Evolutionary conservation across 108 stramenopile species (phyloP), one percentile per base, ranked within the genome.

Genomic region (Conticribra guillardii): DNA sequence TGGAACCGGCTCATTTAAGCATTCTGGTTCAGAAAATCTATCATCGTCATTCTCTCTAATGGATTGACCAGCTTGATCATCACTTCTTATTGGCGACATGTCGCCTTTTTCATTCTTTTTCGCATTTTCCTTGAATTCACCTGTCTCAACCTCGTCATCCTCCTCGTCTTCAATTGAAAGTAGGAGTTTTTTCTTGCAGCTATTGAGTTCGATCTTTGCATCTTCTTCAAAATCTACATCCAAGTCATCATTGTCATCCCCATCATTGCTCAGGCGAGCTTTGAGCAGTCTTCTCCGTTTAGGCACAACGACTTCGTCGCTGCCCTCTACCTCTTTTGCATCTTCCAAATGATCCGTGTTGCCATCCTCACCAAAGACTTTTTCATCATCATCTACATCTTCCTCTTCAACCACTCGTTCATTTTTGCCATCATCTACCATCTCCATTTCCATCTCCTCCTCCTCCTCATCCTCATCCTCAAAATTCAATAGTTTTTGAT

Each of bases 121-220:
- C 52, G 48, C 33, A 50, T 19, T 26, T 24, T 52, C 24, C 53
- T 53, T 16, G 16, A 19, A 11, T 3, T 17, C 19, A 30, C 57
- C 48, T 16, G 48, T n/a, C n/a, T 15, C 23, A 19, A n/a, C n/a
- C 48, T 33, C n/a, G 28, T 64, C 50, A 22, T 21, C 63, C 16
- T 49, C 61, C 21, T 59, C 54, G n/a, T 74, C 65, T 1, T 67
- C 73, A 1, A 58, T 48, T 15, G 28, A 48, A 9, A 74, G 41
- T 16, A 49, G 59, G 22, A 67, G 55, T 52, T 33, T 74, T 41
- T 67, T 74, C 32, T 67, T 60, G 22, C 48, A 57, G 17, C 52
- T 21, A 4, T 56, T 23, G 15, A 51, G 14, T 50, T 17, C 37
- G 29, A 34, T 49, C 16, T 1, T 32, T 24, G 16, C 52, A 26